Evolutionary conservation across 2,329 filamentous ascomycete genomes (phyloP).

Genomic region (Seiridium cupressi): DNA sequence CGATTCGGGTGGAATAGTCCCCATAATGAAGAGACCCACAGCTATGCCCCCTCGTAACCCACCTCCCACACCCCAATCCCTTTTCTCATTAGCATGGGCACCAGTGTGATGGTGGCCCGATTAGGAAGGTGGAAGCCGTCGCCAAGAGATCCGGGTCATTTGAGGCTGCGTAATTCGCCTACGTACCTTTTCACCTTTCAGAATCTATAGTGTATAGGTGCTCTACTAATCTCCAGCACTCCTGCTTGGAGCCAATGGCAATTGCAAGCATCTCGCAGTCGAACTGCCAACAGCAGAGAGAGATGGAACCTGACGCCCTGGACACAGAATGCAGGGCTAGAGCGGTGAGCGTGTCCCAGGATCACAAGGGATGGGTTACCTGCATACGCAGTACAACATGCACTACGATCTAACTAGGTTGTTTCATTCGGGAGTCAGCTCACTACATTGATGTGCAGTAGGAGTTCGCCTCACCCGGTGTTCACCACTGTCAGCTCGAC

Average conservation of each 20-base stretch:
- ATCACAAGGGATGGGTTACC: not conserved
- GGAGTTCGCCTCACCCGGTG: not conserved
- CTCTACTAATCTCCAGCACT: not conserved
- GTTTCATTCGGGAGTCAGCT: not conserved
- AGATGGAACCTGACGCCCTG: no score
- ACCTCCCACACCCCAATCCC: no score
- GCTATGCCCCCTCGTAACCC: no score
- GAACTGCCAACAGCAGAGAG: no score
- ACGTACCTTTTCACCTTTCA: not conserved
- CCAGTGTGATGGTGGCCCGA: not conserved
- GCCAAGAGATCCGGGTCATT: not conserved
- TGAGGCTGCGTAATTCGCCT: not conserved
- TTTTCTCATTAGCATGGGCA: not conserved
- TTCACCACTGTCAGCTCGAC: not conserved
- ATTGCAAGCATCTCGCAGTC: no score
- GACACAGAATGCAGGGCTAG: no score
- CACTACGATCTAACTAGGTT: not conserved
- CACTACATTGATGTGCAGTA: not conserved
- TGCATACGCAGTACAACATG: not conserved
- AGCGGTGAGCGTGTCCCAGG: not conserved
- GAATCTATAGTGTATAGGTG: not conserved
- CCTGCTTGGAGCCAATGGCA: no score
- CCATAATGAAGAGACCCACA: no score
- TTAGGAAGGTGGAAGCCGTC: not conserved
- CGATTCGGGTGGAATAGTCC: no score